phyloP scores from a whole-genome alignment of 495 filamentous ascomycete species.

The Xylona heveae region DNA sequence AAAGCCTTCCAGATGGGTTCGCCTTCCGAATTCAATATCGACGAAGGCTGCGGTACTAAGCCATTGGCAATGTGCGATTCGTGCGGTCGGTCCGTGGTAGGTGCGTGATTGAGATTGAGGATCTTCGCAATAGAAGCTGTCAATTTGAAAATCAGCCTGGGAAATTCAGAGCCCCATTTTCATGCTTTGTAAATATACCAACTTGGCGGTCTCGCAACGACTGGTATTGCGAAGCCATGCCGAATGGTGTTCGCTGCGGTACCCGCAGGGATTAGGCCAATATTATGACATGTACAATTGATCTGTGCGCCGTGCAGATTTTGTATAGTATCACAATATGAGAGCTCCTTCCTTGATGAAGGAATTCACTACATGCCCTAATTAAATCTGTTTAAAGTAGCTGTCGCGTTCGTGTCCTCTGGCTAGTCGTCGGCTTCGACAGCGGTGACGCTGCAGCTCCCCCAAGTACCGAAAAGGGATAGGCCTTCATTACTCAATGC shows the following conservation, averaged over 20 bases:
- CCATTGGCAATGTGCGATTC: constrained; percentile 29
- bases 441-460: too few species aligned
- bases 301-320: constrained; percentile 8
- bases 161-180: constrained; percentile 9
- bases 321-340: too few species aligned
- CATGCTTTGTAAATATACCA: constrained; percentile 31
- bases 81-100: constrained; percentile 31
- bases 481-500: too few species aligned
- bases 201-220: constrained; percentile 93
- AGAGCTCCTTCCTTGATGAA: too few species aligned
- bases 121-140: constrained; percentile 88
- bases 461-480: too few species aligned
- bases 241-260: constrained; percentile 8
- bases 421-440: too few species aligned
- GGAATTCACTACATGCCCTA: too few species aligned
- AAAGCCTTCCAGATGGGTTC: constrained; percentile 61
- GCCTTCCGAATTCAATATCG: constrained; percentile 72
- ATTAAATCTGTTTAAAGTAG: too few species aligned
- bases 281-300: constrained; percentile 5
- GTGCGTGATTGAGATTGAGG: constrained; percentile 73
- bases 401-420: too few species aligned
- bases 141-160: constrained; percentile 9
- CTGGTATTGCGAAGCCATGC: constrained; percentile 51
- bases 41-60: constrained; percentile 43
- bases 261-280: too few species aligned